Evolutionary conservation across 108 stramenopile species (phyloP), one percentile per base, ranked within the genome.

Genomic region (Nitzschia putrida): DNA sequence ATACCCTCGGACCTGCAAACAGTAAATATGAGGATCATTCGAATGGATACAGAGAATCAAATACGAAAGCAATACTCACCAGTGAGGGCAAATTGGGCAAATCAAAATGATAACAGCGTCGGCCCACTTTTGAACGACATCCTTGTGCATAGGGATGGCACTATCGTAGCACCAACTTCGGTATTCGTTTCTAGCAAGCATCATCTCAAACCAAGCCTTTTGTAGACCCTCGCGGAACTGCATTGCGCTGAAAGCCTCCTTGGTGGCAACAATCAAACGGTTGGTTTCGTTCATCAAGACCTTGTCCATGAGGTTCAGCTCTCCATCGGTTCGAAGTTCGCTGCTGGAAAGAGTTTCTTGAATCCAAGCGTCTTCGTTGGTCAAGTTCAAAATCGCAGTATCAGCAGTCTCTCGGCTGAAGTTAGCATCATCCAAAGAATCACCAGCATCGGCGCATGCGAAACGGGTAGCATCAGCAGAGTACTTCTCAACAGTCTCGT

Each of bases 351-450:
- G 37, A n/a, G 85, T 80, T 71, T 95, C 89, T 22, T 71, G 77
- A 25, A 93, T 90, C 91, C 89, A 94, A 8, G 80, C 78, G 57
- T 94, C 89, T 78, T 99, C 97, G 58, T 82, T 95, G 16, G 69
- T 78, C 22, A 99, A 89, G 8, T 88, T 80, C 10, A 95, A 80
- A 64, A 99, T 89, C 16, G 97, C 92, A 47, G 79, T 52, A 71
- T 99, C 96, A 16, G 97, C 98, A 56, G 85, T 86, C 51, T 89
- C 94, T 25, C 92, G 80, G 58, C 83, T 92, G 57, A 99, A 99
- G 88, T 99, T 99, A n/a, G 97, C 97, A 73, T 99, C 98, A 60
- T 98, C 97, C 40, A 98, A 64, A n/a, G 89, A 82, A 76, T 99
- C 98, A 3, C 98, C 98, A 13, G 97, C 96, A 71, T 95, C 95